Evolutionary conservation across 2,329 filamentous ascomycete species (phyloP), one percentile per base, ranked within the genome.

Genomic region (Xylariomycetidae sp.): DNA sequence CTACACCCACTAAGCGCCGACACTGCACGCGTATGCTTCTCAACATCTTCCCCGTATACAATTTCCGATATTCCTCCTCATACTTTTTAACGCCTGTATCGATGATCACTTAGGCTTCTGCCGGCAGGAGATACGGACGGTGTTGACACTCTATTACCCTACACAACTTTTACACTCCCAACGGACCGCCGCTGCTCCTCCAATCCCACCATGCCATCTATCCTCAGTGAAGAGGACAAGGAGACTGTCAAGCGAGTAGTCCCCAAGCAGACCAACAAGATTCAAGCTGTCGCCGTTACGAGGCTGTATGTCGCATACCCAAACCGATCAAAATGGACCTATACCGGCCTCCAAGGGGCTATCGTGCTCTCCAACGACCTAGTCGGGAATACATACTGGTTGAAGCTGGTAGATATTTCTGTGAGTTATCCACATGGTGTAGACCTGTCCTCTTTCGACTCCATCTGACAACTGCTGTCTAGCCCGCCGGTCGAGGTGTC

Each of bases 321-420:
- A 10, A 79, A 92, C 66, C 76, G 74, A 44, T 76, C 80, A 43
- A 79, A 73, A 88, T 98, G 92, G 92, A 90, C 80, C 17, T 94
- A 90, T 58, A 95, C 90, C 0, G 92, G 90, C 11, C 66, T 97
- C 28, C 92, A 97, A 60, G 92, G 92, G 33, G 92, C 92, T 31
- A 77, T 82, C 22, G 90, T 96, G 33, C 77, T 98, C 44, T 85
- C 88, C 48, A 94, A 97, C 60, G 92, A 98, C 58, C 66, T 94
- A 25, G 88, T 97, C 17, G 92, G 92, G 46, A 84, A 95, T 61
- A 96, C 92, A 1, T 94, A 89, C 64, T 98, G 90, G 88, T 69
- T 98, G 49, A 98, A 98, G 70, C 71, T 98, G 66, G 92, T 98
- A 32, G 92, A 98, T 60, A 81, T 98, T 36, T 96, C 88, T 58